Percentiles rank a stretch among this genome's conserved stretches.
Conservation (phyloP, 2,329 filamentous ascomycete genomes). For the Neonectria magnoliae region DNA sequence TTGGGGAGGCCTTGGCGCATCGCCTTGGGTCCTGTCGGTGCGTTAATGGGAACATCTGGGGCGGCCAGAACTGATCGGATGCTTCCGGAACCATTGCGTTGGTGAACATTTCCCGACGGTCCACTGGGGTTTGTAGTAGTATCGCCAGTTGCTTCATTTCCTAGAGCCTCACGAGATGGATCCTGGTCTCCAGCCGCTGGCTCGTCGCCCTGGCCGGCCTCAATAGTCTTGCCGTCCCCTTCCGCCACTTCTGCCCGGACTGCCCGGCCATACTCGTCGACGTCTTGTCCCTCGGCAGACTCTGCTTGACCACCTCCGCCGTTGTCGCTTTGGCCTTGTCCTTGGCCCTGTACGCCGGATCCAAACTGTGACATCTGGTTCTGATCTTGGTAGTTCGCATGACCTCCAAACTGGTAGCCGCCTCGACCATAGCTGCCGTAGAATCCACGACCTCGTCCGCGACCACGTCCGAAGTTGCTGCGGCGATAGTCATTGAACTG, state of each 20-base stretch:
- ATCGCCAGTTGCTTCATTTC: slow-evolving; percentile 42
- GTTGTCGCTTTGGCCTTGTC: slow-evolving; percentile 36
- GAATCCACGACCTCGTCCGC: slow-evolving; percentile 73
- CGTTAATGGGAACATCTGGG: slow-evolving; percentile 68
- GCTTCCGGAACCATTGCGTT: slow-evolving; percentile 36
- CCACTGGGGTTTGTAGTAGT: slow-evolving; percentile 36
- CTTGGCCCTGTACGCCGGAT: slow-evolving; percentile 32
- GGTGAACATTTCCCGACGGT: slow-evolving; percentile 25
- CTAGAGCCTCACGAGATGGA: slow-evolving; percentile 45
- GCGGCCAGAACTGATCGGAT: slow-evolving; percentile 48
- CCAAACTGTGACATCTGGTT: slow-evolving; percentile 45
- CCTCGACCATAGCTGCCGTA: slow-evolving; percentile 67
- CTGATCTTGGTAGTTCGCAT: slow-evolving; percentile 50
- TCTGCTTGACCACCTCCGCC: slow-evolving; percentile 23
- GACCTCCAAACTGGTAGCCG: slow-evolving; percentile 58
- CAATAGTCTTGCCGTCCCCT: slow-evolving; percentile 24
- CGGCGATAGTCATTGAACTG: slow-evolving; percentile 82
- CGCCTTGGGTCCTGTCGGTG: slow-evolving; percentile 92
- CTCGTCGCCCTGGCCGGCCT: slow-evolving; percentile 29
- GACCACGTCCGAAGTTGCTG: slow-evolving; percentile 72
- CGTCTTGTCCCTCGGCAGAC: slow-evolving; percentile 42
- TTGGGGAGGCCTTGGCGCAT: slow-evolving; percentile 92
- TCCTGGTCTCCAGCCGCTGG: slow-evolving; percentile 19
- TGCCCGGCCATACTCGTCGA: slow-evolving; percentile 54
- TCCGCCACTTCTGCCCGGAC: slow-evolving; percentile 39